Conservation (phyloP, 2,329 filamentous ascomycete species). For the Monosporascus sp. region DNA sequence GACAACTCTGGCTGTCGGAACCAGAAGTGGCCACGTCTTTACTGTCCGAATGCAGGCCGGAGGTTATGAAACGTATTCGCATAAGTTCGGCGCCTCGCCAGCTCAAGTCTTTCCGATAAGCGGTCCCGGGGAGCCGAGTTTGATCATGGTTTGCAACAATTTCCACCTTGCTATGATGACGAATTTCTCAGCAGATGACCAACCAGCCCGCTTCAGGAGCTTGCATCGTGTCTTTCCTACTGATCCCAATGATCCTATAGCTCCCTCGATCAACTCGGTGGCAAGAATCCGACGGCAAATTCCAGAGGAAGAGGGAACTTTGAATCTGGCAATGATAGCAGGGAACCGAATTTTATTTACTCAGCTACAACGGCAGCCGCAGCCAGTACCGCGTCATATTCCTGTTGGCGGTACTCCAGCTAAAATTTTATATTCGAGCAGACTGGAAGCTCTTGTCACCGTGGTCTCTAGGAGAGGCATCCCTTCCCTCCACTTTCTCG, state of each 20-base stretch:
- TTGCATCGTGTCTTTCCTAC: slow-evolving; percentile 47
- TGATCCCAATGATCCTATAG: slow-evolving; percentile 41
- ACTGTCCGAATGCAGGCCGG: slow-evolving; percentile 27
- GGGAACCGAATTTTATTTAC: slow-evolving; percentile 47
- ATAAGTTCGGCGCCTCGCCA: slow-evolving; percentile 24
- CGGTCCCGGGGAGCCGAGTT: slow-evolving; percentile 35
- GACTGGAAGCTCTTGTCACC: slow-evolving; percentile 49
- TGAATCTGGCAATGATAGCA: slow-evolving; percentile 44
- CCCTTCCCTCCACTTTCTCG: slow-evolving; percentile 51
- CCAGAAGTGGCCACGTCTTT: slow-evolving; percentile 46
- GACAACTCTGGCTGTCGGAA: slow-evolving; percentile 39
- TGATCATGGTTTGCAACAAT: slow-evolving; percentile 37
- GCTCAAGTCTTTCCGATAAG: slow-evolving; percentile 21
- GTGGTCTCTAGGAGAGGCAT: slow-evolving; percentile 38
- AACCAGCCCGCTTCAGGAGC: slow-evolving; percentile 27
- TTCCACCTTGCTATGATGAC: slow-evolving; percentile 21
- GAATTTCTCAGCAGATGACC: slow-evolving; percentile 1
- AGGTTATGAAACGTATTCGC: slow-evolving; percentile 5
- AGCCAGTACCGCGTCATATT: slow-evolving; percentile 27
- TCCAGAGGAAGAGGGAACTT: slow-evolving; percentile 32
- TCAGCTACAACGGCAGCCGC: slow-evolving; percentile 36
- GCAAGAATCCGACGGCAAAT: slow-evolving; percentile 37
- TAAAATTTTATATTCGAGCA: slow-evolving; percentile 50
- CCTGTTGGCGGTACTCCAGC: slow-evolving; percentile 37
- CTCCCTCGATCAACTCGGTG: slow-evolving; percentile 44